Evolutionary conservation across 2,329 filamentous ascomycete species (phyloP).

Genomic region (Sclerotinia subarctica): DNA sequence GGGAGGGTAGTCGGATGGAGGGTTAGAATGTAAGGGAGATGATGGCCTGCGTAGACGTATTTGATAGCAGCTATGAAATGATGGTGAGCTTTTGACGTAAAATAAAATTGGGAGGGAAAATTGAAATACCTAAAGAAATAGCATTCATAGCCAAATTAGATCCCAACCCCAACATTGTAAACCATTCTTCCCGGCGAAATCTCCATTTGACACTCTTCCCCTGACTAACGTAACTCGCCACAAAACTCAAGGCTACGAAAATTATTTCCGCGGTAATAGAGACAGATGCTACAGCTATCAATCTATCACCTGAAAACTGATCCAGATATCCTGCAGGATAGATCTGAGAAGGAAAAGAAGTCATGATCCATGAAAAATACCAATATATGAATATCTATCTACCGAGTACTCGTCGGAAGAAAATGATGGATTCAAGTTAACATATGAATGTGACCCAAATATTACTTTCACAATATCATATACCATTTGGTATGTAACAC

Average conservation of each 20-base stretch:
- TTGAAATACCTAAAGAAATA: neutral
- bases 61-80: neutral
- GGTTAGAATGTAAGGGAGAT: neutral
- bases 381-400: neutral
- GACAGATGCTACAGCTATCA: neutral
- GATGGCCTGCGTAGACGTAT: neutral
- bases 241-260: neutral
- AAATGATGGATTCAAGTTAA: neutral
- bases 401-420: neutral
- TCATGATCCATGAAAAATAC: neutral
- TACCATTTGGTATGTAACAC: neutral
- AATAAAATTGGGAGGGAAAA: neutral
- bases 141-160: neutral
- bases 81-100: neutral
- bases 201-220: neutral
- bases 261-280: neutral
- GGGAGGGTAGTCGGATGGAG: neutral
- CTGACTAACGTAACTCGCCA: neutral
- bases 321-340: neutral
- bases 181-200: neutral
- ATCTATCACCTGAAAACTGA: neutral
- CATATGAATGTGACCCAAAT: neutral
- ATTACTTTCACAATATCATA: neutral
- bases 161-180: neutral
- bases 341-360: neutral